These are phyloP conservation scores for Nymphaea colorata DNA, from an alignment of 164 flowering plant species.

Conservation along the genomic window DNA sequence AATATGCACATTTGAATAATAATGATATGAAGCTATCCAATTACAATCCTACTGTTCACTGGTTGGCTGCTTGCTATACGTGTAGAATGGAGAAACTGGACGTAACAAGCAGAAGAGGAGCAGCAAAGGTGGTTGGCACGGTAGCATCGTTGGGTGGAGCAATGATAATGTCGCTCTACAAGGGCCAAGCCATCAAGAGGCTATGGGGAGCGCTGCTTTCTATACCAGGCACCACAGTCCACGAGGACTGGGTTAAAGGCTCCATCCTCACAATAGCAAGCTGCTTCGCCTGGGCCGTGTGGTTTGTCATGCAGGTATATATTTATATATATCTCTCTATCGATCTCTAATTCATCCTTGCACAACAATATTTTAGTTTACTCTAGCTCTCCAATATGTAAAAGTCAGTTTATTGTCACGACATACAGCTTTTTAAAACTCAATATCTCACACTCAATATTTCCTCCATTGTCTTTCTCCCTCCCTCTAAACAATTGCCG, in stretches of 20 bases:
- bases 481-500: too few species aligned
- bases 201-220: conserved; percentile 35
- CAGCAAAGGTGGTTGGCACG: conserved; percentile 68
- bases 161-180: conserved; percentile 64
- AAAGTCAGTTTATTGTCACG: too few species aligned
- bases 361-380: not conserved
- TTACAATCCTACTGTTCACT: too few species aligned
- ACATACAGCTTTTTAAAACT: too few species aligned
- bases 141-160: conserved; percentile 65
- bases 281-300: conserved; percentile 67
- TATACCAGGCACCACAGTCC: conserved; percentile 25
- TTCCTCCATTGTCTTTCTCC: too few species aligned
- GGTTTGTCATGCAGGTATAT: conserved; percentile 77
- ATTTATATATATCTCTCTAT: too few species aligned
- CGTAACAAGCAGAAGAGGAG: conserved; percentile 33
- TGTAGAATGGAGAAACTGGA: conserved; percentile 49
- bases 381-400: too few species aligned
- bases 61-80: too few species aligned
- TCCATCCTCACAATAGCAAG: conserved; percentile 54
- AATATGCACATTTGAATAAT: too few species aligned
- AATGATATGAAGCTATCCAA: too few species aligned
- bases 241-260: conserved; percentile 71
- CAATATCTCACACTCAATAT: too few species aligned
- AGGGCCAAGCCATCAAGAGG: conserved; percentile 40
- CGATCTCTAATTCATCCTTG: not conserved